Evolutionary conservation across 2,329 filamentous ascomycete genomes (phyloP), one percentile per base, ranked within the genome.

Genomic region (Periconia sp.): DNA sequence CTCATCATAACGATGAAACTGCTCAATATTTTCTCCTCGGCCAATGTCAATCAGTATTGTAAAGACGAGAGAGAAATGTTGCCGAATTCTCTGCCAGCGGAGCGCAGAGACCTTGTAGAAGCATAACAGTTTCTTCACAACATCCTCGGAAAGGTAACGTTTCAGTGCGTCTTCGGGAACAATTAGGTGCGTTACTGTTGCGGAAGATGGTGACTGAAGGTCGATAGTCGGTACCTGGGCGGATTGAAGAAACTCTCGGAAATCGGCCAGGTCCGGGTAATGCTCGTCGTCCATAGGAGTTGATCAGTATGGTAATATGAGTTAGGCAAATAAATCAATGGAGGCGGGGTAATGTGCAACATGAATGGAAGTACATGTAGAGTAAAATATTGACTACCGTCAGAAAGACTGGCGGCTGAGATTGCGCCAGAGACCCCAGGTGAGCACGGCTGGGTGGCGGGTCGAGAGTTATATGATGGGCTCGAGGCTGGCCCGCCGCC

Each of bases 21-120:
- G 0, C 13, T 8, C 10, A 66, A n/a, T n/a, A n/a, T n/a, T n/a
- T n/a, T 59, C 6, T 50, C 54, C 1, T 14, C 11, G 3, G 1
- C 30, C 47, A 19, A 64, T 58, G 5, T n/a, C 18, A 5, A 62
- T 33, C 10, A 64, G 53, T n/a, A 63, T 57, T 5, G 47, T 30
- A 13, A 66, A 61, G 1, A 64, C 54, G 15, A 40, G 44, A 6
- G 52, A 15, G 13, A 62, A 60, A 10, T 45, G 19, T 2, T 35
- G 19, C 3, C 37, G 49, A 19, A 64, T 53, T 1, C 42, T 40
- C 18, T 17, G 11, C 6, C 19, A 43, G 1, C 45, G 40, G 23
- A 20, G 41, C 19, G 17, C 41, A 2, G 30, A 3, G n/a, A 31
- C 1, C 27, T 14, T 17, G 31, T 46, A 17, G 41, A 23, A 41